Evolutionary conservation across 2,329 filamentous ascomycete genomes (phyloP).

Genomic region (Fusarium chuoi): DNA sequence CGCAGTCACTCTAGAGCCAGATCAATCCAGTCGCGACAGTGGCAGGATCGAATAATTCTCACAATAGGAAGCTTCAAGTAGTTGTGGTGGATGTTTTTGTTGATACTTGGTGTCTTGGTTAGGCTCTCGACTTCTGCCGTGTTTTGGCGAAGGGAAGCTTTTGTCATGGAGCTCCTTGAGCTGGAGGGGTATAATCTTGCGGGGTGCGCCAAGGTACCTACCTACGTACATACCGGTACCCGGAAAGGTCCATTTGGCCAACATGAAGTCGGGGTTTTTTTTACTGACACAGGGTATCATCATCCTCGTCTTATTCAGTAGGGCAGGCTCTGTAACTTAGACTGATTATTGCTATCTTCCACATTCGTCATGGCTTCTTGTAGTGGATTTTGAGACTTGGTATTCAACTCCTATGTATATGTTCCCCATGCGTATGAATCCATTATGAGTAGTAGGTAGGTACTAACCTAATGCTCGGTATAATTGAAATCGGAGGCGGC

Average conservation of each 20-base stretch:
- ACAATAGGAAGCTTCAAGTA: neutral
- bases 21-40: neutral
- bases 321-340: neutral
- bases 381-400: neutral
- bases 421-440: neutral
- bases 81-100: neutral
- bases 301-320: neutral
- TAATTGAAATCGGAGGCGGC: neutral
- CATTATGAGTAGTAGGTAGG: neutral
- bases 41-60: neutral
- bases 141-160: constrained; percentile 26
- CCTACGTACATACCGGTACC: constrained; percentile 5
- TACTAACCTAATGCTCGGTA: neutral
- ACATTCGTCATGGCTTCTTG: neutral
- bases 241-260: neutral
- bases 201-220: constrained; percentile 23
- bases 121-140: neutral
- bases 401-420: neutral
- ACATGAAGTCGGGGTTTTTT: neutral
- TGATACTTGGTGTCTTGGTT: neutral
- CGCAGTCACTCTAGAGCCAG: neutral
- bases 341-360: neutral
- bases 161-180: constrained; percentile 27
- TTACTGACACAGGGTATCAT: neutral
- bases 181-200: constrained; percentile 39